Base-by-base conservation (phyloP, 2,329 filamentous ascomycete genomes). In the Drechmeria coniospora region DNA sequence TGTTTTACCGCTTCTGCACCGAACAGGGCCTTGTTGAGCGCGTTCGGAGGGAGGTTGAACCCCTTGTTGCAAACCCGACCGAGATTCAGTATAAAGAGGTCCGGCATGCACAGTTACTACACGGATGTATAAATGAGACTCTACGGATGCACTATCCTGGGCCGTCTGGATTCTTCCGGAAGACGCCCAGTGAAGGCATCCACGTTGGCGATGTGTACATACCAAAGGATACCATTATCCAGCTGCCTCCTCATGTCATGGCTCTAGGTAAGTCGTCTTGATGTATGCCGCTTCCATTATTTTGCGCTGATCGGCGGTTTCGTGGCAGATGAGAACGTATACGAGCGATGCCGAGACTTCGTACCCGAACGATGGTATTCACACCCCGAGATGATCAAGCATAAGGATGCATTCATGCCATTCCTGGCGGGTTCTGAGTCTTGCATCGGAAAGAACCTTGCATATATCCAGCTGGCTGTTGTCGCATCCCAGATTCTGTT, bases 141-240 rank as follows among this genome's bases (percentile, higher is more conserved):
- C 15, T 34, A 6, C 26, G 32, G 14, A 17, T 34, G 3, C 30
- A 32, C 14, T 30, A 30, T 15, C 25, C 26, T 3, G 26, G 26
- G 4, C 29, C 29, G 6, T 33, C 32, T 15, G 35, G 35, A 3
- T 24, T 32, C 10, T 23, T 29, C 27, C 39, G 54, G 2, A 28
- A 46, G n/a, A 54, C 53, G 3, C 52, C 53, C 1, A 44, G 45
- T 1, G 46, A 51, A 27, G 54, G 54, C 4, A 30, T 50, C 19
- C 35, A 36, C 6, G 39, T 57, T 7, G 49, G 38, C 7, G 36
- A 41, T 3, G 30, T 26, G 1, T 42, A 41, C 21, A 44, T 53
- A 19, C 49, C 49, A 2, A 49, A 47, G 2, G 36, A 47, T 28
- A 44, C 42, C 4, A 46, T 47, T 12, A 36, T 49, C 15, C 39